Evolutionary conservation across 2,329 filamentous ascomycete species (phyloP).

Genomic region (Fusarium anguioides): DNA sequence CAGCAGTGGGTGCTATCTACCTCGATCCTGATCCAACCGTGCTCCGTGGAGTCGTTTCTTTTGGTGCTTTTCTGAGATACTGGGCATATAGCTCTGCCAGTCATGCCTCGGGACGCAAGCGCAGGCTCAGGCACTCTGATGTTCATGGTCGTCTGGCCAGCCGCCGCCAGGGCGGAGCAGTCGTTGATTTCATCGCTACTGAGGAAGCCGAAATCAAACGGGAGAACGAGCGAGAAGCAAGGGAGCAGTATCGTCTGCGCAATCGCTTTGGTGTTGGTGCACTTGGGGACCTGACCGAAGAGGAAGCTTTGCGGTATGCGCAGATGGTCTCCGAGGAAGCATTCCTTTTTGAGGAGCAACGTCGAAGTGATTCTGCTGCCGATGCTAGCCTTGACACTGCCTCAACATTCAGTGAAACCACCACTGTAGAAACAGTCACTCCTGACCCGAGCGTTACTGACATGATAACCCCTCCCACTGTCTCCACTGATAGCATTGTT

Average conservation of each 20-base stretch:
- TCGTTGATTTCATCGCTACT: conserved; percentile 86
- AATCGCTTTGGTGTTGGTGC: conserved; percentile 84
- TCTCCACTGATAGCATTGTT: conserved; percentile 20
- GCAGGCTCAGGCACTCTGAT: conserved; percentile 77
- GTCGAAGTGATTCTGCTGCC: conserved; percentile 64
- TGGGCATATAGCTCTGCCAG: conserved; percentile 93
- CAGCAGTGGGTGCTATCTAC: conserved; percentile 83
- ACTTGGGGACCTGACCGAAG: conserved; percentile 72
- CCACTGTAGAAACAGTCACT: conserved; percentile 60
- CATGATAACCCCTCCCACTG: conserved; percentile 46
- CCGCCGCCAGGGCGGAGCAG: conserved; percentile 71
- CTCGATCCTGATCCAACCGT: conserved; percentile 89
- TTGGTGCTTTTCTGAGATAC: conserved; percentile 88
- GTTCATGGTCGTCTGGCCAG: conserved; percentile 62
- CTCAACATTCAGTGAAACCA: conserved; percentile 56
- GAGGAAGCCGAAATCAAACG: conserved; percentile 83
- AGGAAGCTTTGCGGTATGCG: conserved; percentile 72
- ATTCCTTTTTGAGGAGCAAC: conserved; percentile 67
- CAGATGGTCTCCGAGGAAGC: conserved; percentile 74
- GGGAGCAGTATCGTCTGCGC: conserved; percentile 76
- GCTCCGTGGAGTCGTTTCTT: conserved; percentile 85
- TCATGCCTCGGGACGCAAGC: conserved; percentile 80
- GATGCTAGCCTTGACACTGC: conserved; percentile 58
- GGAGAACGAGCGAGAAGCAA: conserved; percentile 74
- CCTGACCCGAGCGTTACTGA: conserved; percentile 65